Percentiles rank a stretch among this genome's conserved stretches.
phyloP scores from a whole-genome alignment of 192 early-diverging fungal genomes.

The Umbelopsis vinacea region DNA sequence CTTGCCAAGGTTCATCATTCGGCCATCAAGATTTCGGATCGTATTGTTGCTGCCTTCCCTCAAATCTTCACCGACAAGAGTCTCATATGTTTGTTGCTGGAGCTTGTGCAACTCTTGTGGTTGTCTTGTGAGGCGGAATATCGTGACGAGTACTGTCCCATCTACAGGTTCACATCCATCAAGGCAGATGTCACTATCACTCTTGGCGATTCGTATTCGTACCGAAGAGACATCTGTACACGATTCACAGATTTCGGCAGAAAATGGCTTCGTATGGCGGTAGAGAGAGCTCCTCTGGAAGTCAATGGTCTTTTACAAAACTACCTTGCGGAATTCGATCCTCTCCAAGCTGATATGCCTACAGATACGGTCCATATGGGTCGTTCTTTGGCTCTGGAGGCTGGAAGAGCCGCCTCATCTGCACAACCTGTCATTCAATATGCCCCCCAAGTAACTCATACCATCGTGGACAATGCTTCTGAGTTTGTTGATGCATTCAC shows the following conservation, averaged over 20 bases:
- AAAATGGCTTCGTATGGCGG: conserved; percentile 69
- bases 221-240: conserved; percentile 70
- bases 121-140: conserved; percentile 76
- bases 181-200: conserved; percentile 68
- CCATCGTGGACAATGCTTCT: conserved; percentile 54
- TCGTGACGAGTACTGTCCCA: conserved; percentile 77
- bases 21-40: conserved; percentile 65
- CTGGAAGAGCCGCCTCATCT: conserved; percentile 47
- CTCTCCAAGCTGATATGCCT: conserved; percentile 56
- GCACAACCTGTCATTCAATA: conserved; percentile 30
- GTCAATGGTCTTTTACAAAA: conserved; percentile 69
- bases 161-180: conserved; percentile 68
- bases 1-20: conserved; percentile 69
- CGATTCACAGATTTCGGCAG: conserved; percentile 62
- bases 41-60: conserved; percentile 68
- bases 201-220: conserved; percentile 71
- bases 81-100: conserved; percentile 73
- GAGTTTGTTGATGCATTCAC: conserved; percentile 60
- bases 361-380: conserved; percentile 65
- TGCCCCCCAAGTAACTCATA: conserved; percentile 43
- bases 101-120: conserved; percentile 85
- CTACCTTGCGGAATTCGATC: conserved; percentile 68
- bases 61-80: conserved; percentile 78
- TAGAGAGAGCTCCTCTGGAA: conserved; percentile 70
- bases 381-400: conserved; percentile 69